phyloP scores from a whole-genome alignment of 352 stramenopile genomes.

The Lagenidium sp. region DNA sequence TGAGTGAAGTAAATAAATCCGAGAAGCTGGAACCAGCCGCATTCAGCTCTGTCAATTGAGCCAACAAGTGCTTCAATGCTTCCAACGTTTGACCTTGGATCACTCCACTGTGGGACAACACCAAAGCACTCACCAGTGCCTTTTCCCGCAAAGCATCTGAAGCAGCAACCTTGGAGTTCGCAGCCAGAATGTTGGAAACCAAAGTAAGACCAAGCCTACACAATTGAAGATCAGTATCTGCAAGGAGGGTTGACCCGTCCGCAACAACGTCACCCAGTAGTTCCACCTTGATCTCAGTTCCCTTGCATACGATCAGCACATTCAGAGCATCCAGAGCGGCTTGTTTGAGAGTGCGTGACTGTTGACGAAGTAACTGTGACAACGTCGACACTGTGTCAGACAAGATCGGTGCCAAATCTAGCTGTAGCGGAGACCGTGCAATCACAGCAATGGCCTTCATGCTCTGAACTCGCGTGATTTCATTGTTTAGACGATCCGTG shows the following conservation, averaged over 20 bases:
- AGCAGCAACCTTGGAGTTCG: slow-evolving; percentile 45
- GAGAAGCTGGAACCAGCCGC: slow-evolving; percentile 81
- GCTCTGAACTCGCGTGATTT: slow-evolving; percentile 95
- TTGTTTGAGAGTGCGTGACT: slow-evolving; percentile 94
- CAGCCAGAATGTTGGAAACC: slow-evolving; percentile 60
- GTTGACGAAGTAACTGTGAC: slow-evolving; percentile 90
- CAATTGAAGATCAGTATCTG: slow-evolving; percentile 95
- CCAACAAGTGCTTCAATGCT: slow-evolving; percentile 53
- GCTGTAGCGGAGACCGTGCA: slow-evolving; percentile 66
- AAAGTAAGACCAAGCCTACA: slow-evolving; percentile 91
- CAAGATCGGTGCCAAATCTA: slow-evolving; percentile 91
- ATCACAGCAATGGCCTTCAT: slow-evolving; percentile 94
- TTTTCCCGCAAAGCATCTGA: slow-evolving; percentile 55
- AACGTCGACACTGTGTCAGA: slow-evolving; percentile 84
- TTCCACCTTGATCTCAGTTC: slow-evolving; percentile 46
- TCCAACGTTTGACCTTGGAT: slow-evolving; percentile 83
- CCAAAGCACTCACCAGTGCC: slow-evolving; percentile 72
- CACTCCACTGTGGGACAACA: slow-evolving; percentile 83
- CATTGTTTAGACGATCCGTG: slow-evolving; percentile 96
- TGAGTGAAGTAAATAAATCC: slow-evolving; percentile 60
- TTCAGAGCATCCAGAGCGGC: slow-evolving; percentile 89
- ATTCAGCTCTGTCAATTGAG: slow-evolving; percentile 70
- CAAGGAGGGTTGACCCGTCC: slow-evolving; percentile 88
- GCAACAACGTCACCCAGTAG: slow-evolving; percentile 87
- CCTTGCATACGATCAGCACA: slow-evolving; percentile 81